phyloP scores from a whole-genome alignment of 768 basidiomycete genomes.

The Candolleomyces aberdarensis region DNA sequence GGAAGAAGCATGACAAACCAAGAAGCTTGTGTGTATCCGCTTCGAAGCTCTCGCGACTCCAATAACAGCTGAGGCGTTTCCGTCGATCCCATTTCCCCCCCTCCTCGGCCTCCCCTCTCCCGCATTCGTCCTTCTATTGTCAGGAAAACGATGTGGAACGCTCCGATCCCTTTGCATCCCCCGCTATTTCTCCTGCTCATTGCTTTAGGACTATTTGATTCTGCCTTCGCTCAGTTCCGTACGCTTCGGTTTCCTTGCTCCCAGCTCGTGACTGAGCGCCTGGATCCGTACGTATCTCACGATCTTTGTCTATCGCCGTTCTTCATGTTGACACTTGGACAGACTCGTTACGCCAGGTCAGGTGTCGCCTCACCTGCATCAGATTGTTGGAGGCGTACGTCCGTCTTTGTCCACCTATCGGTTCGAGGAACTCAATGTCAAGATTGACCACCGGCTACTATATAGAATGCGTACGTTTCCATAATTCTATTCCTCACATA shows the following conservation, averaged over 20 bases:
- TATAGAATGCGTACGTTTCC: slow-evolving; percentile 7
- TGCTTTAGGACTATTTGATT: too few relatives aligned
- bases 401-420: not conserved
- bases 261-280: not conserved
- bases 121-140: too few relatives aligned
- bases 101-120: too few relatives aligned
- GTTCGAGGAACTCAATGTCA: not conserved
- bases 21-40: too few relatives aligned
- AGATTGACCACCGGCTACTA: not conserved
- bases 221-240: not conserved
- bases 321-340: not conserved
- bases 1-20: too few relatives aligned
- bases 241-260: slow-evolving; percentile 3
- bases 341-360: slow-evolving; percentile 7
- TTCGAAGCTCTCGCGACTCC: too few relatives aligned
- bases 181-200: too few relatives aligned
- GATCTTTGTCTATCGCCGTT: not conserved
- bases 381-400: slow-evolving; percentile 11
- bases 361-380: slow-evolving; percentile 9
- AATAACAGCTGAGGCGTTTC: too few relatives aligned
- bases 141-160: too few relatives aligned
- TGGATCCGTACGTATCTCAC: slow-evolving; percentile 1
- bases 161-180: too few relatives aligned
- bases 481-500: not conserved
- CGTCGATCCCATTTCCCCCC: too few relatives aligned